Evolutionary conservation across 108 stramenopile species (phyloP), one percentile per base, ranked within the genome.

Genomic region (Pseudonitzschia pungens): DNA sequence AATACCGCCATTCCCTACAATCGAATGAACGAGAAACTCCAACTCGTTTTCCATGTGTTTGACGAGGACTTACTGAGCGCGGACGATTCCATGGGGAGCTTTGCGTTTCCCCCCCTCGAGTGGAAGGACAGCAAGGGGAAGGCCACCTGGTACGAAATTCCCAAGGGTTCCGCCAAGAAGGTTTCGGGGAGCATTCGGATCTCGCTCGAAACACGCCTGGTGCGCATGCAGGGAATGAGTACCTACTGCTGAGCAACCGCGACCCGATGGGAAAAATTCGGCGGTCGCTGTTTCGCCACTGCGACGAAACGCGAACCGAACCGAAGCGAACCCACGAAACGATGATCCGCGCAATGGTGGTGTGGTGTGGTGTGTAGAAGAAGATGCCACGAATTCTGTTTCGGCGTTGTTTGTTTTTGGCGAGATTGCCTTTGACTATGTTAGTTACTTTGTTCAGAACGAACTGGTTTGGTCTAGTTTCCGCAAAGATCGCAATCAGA

Each of bases 111-210:
- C 21, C 66, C 66, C 4, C 66, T 67, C 22, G 28, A 50, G 26
- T 67, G 42, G 42, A 27, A 48, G 43, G 16, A 45, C 9, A 28
- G 22, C 0, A 26, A n/a, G 0, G 44, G 44, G 10, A 8, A 2
- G 4, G 14, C 71, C 9, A 14, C 6, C 12, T 67, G 66, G 66
- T 67, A 67, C 28, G 45, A 67, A 15, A 48, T 67, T 67, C 66
- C 66, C 10, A 67, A 67, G 27, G n/a, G 27, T 50, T 67, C 66
- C 14, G 66, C 44, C 44, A 67, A 67, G 22, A 48, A 45, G 5
- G 66, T n/a, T 14, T 50, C 43, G 44, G 66, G 65, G 9, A 41
- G 32, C 1, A 41, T 71, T 56, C 36, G 44, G 21, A 26, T 71
- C 12, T 27, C 21, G 43, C 18, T 71, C 20, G 41, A 41, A 22